Base-by-base conservation (phyloP, 2,329 filamentous ascomycete genomes). In the Fusarium burgessii region DNA sequence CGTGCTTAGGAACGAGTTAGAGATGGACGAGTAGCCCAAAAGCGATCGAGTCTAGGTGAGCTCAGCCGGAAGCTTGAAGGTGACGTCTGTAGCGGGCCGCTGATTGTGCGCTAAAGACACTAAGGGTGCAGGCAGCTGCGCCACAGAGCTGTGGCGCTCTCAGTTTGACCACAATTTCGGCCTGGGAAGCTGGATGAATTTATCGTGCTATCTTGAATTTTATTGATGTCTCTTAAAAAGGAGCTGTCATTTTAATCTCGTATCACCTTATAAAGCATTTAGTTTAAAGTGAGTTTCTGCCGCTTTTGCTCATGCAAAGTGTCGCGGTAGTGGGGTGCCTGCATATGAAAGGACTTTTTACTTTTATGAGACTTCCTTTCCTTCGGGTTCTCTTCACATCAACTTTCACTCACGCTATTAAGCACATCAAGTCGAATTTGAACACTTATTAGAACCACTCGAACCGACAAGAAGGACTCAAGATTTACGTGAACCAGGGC, bases 61-160 rank as follows among this genome's bases (percentile, higher is more conserved):
- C 66, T 66, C 35, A 40, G 46, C 18, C 40, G 27, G 23, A 12
- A 60, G 52, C 54, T 58, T 46, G 13, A 42, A 57, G 47, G 66
- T 74, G 73, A 75, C 72, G 70, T 75, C 60, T 46, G 35, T 52
- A 70, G 66, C 36, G 54, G 66, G 40, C n/a, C 40, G 23, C 61
- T 49, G 25, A 40, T 42, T 42, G 43, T 42, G 45, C 38, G 36
- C 61, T 64, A 57, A n/a, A 45, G 29, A 63, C 25, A 40, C 32
- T 55, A 42, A 54, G 42, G 32, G 40, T 51, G 49, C 45, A 68
- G 46, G 20, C 6, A 42, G 41, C 70, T 71, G 70, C 55, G 70
- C 70, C 70, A 72, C 70, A 64, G 12, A 10, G 10, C 13, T 62
- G 69, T 71, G 69, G 69, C 69, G 60, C 15, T 47, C 17, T 32